These are phyloP conservation scores for Boletus coccyginus DNA, from an alignment of 768 basidiomycete species.

Conservation along the genomic window DNA sequence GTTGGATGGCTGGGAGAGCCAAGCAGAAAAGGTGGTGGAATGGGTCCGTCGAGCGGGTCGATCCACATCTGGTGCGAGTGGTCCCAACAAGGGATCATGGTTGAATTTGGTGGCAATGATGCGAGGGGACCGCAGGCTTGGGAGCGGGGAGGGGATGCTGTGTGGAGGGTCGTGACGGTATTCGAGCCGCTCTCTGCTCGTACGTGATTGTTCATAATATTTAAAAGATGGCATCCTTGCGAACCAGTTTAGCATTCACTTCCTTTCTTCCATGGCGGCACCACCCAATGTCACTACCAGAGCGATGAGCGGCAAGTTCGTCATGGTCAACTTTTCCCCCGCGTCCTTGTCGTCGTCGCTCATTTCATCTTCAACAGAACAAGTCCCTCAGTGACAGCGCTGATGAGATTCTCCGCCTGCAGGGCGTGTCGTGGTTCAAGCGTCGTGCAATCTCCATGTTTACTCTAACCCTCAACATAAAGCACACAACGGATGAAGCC, in stretches of 20 bases:
- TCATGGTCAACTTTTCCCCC: conserved; percentile 46
- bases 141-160: conserved; percentile 80
- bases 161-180: conserved; percentile 73
- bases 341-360: background rate
- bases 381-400: conserved; percentile 59
- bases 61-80: conserved; percentile 96
- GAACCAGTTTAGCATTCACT: background rate
- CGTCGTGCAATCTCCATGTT: conserved; percentile 58
- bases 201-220: background rate
- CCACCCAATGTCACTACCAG: conserved; percentile 58
- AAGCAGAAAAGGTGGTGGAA: conserved; percentile 85
- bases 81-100: conserved; percentile 77
- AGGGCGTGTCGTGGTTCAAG: conserved; percentile 72
- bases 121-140: conserved; percentile 81
- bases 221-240: background rate
- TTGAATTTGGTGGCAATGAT: conserved; percentile 80
- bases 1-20: conserved; percentile 80
- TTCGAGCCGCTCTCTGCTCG: conserved; percentile 32
- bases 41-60: conserved; percentile 78
- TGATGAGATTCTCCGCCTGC: conserved; percentile 63
- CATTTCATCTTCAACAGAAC: conserved; percentile 44
- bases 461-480: conserved; percentile 58
- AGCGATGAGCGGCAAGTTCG: conserved; percentile 59
- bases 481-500: conserved; percentile 60
- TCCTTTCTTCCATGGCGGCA: conserved; percentile 51